Conservation (phyloP, 176 grass and related monocot genomes). For the Chrysopogon serrulatus region DNA sequence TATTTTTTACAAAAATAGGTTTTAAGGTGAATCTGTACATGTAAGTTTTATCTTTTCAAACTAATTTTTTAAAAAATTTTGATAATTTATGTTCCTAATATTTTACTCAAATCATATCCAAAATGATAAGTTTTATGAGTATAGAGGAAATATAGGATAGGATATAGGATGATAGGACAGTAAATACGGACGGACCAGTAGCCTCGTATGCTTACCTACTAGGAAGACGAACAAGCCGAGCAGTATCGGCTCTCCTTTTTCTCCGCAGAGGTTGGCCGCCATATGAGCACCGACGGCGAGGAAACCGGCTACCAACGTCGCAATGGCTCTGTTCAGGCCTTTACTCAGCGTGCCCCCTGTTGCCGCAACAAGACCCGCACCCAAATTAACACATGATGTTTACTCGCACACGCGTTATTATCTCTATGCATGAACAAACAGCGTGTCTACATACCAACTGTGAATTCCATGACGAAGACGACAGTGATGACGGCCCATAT, state of each 20-base stretch:
- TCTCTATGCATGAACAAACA: no score
- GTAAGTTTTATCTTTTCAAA: no score
- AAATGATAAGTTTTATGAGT: no score
- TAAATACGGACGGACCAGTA: background rate
- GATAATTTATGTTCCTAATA: no score
- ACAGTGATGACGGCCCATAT: constrained; percentile 88
- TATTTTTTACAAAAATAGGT: no score
- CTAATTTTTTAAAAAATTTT: no score
- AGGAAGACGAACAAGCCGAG: constrained; percentile 77
- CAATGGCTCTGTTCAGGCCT: constrained; percentile 65
- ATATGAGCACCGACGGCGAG: constrained; percentile 76
- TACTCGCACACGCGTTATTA: background rate
- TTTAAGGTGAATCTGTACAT: no score
- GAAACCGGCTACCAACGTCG: constrained; percentile 55
- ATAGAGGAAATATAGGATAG: no score
- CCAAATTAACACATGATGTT: background rate
- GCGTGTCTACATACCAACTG: constrained; percentile 45
- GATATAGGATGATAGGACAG: no score
- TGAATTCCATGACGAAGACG: constrained; percentile 92
- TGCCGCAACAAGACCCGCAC: background rate
- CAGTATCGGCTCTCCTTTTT: constrained; percentile 61
- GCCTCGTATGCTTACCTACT: constrained; percentile 35
- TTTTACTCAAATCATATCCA: no score
- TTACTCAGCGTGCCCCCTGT: constrained; percentile 75
- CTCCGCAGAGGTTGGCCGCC: constrained; percentile 44